A percentile compares a stretch with the other conserved stretches of the same genome.
Conservation (phyloP, 305 asterid species). For the Fraxinus velutina region DNA sequence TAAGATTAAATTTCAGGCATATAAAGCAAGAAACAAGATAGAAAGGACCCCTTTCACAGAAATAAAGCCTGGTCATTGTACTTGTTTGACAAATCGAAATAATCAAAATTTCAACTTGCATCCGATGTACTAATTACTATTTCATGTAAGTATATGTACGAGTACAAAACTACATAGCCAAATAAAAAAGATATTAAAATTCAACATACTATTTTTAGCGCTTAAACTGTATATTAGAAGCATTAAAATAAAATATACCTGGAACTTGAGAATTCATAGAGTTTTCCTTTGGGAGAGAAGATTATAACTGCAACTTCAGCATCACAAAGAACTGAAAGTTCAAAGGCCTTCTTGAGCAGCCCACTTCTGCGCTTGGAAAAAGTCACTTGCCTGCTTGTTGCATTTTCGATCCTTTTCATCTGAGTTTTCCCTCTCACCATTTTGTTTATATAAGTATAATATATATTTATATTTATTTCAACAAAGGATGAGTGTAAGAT, state of each 20-base stretch:
- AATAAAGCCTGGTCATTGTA: conserved; percentile 17
- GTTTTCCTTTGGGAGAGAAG: conserved; percentile 46
- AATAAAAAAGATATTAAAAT: neutral
- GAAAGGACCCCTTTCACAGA: neutral
- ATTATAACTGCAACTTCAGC: conserved; percentile 19
- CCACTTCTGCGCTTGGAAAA: too few relatives aligned
- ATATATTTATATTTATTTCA: neutral
- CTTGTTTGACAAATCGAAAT: conserved; percentile 6
- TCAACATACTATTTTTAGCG: neutral
- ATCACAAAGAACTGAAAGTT: too few relatives aligned
- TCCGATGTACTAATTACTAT: neutral
- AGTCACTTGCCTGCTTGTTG: too few relatives aligned
- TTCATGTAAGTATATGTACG: neutral
- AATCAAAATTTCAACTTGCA: neutral
- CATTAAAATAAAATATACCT: conserved; percentile 28
- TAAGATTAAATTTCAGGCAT: neutral
- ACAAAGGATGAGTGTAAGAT: neutral
- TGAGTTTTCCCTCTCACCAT: conserved; percentile 62
- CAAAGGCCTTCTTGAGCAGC: too few relatives aligned
- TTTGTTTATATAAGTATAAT: neutral
- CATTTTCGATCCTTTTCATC: neutral
- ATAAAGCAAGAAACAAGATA: neutral
- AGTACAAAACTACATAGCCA: neutral
- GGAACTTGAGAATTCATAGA: conserved; percentile 49
- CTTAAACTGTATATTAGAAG: neutral